phyloP scores from a whole-genome alignment of 352 stramenopile genomes.

The Globisporangium alternatum region DNA sequence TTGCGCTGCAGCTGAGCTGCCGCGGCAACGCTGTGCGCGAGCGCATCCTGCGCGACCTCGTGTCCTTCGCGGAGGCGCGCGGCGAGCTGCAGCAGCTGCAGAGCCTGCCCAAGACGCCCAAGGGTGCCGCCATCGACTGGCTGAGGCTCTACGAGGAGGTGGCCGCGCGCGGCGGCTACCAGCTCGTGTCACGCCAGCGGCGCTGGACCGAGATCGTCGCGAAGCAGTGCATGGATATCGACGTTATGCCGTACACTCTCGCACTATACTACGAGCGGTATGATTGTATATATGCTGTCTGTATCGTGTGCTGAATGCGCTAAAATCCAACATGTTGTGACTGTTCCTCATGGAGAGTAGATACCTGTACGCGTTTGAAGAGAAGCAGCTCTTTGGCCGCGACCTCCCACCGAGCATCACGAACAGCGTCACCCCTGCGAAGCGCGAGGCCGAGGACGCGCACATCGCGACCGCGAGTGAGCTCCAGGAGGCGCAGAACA shows the following conservation, averaged over 20 bases:
- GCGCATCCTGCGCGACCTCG: constrained; percentile 52
- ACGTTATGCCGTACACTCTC: constrained; percentile 62
- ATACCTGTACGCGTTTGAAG: constrained; percentile 60
- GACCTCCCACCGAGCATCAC: constrained; percentile 28
- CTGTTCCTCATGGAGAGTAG: constrained; percentile 12
- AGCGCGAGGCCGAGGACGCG: constrained; percentile 24
- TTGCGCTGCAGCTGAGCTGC: constrained; percentile 69
- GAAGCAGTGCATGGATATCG: constrained; percentile 46
- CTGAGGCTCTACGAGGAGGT: constrained; percentile 82
- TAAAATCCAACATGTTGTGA: background rate
- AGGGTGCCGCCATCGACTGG: constrained; percentile 63
- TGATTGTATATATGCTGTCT: background rate
- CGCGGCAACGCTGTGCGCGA: constrained; percentile 58
- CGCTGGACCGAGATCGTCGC: constrained; percentile 55
- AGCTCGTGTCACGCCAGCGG: constrained; percentile 42
- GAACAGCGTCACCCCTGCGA: constrained; percentile 14
- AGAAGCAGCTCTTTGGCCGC: constrained; percentile 74
- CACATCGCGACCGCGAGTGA: constrained; percentile 59
- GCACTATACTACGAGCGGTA: constrained; percentile 58
- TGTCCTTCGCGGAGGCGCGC: constrained; percentile 50
- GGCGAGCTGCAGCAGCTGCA: constrained; percentile 45
- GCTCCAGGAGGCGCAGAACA: constrained; percentile 61
- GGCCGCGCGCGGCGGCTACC: constrained; percentile 57
- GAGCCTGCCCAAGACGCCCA: constrained; percentile 45
- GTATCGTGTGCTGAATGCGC: background rate